Evolutionary conservation across 2,329 filamentous ascomycete genomes (phyloP), one percentile per base, ranked within the genome.

Genomic region (Nannizzia gypsea): DNA sequence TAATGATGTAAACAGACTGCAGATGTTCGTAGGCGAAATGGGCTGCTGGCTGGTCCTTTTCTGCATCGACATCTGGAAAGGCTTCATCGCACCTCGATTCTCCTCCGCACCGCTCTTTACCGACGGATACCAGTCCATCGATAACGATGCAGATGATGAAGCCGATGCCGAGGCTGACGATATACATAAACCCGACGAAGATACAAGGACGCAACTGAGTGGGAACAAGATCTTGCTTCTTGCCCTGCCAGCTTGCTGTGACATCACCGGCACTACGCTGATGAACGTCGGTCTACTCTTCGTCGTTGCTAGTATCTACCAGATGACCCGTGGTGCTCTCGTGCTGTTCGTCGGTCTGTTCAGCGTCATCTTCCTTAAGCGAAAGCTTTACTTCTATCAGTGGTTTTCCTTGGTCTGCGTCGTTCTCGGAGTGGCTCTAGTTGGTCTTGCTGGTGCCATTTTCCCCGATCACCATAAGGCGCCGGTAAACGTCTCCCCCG

Each of bases 11-110:
- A 56, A 59, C 61, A 80, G 78, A 1, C 78, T 90, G 0, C 93
- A 97, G 73, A 99, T 99, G 93, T 99, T 99, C 72, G 81, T 96
- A 63, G 93, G 93, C 60, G 93, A 99, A 73, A 88, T 89, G 81
- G 92, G 90, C 64, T 95, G 90, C 78, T 99, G 92, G 91, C 81
- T 97, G 13, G 89, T 99, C 58, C 82, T 97, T 48, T 84, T 87
- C 22, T 68, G 81, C 56, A 85, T 88, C 70, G 78, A 82, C 22
- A 74, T 92, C 1, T 88, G 88, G 73, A 78, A 80, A 56, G 81
- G 80, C 63, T 81, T 82, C 67, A 67, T 75, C 52, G 74, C 76
- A 50, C 68, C 67, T 17, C 70, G 69, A 17, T 63, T 60, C 34
- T 69, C 71, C 8, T 66, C 77, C 74, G 65, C 74, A 66, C 65